Evolutionary conservation across 768 basidiomycete species (phyloP).

Genomic region (Auriscalpium vulgare): DNA sequence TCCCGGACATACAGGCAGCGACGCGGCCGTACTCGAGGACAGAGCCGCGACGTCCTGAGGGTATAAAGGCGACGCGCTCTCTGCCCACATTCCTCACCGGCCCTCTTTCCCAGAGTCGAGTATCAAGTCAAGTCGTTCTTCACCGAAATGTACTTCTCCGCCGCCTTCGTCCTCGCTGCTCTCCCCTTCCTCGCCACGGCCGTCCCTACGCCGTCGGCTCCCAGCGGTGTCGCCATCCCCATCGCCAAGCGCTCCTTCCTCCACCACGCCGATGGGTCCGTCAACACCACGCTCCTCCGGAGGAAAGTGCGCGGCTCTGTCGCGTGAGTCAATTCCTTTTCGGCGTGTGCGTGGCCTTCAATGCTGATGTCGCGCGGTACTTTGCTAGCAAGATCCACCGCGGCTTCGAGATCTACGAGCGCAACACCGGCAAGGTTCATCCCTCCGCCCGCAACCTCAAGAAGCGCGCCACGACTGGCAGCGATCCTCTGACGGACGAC

Average conservation of each 20-base stretch:
- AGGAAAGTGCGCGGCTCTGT: background rate
- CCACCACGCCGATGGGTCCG: background rate
- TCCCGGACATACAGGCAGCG: no score
- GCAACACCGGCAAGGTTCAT: slow-evolving; percentile 3
- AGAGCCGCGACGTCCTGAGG: no score
- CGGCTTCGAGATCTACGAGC: background rate
- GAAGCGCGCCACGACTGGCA: background rate
- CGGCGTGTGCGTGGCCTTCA: background rate
- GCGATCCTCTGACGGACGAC: background rate
- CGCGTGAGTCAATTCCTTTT: background rate
- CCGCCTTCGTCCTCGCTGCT: background rate
- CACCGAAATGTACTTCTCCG: background rate
- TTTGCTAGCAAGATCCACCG: background rate
- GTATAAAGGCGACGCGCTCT: background rate
- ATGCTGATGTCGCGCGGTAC: background rate
- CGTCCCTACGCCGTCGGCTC: background rate
- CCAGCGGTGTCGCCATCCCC: background rate
- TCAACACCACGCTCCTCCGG: background rate
- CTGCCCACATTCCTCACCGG: background rate
- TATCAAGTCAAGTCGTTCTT: background rate
- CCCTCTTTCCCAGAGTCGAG: background rate
- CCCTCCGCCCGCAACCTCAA: background rate
- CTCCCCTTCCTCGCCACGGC: background rate
- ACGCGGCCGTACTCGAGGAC: no score
- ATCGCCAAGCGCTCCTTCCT: background rate